Base-by-base conservation (phyloP, 2,329 filamentous ascomycete species). In the Colletotrichum theobromicola region DNA sequence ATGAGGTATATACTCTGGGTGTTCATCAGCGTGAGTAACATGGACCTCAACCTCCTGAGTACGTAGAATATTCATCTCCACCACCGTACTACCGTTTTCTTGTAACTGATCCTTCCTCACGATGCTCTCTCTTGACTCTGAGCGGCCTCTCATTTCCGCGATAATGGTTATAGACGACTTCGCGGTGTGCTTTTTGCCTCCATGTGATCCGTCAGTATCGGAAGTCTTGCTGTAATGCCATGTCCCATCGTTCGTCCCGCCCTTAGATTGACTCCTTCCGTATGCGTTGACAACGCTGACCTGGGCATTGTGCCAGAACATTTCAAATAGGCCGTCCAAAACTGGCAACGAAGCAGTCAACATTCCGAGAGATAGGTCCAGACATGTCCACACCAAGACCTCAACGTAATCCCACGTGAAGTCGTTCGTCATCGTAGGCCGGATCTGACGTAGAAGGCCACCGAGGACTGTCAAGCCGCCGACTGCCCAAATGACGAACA, bases 301-400 rank as follows among this genome's bases (percentile, higher is more conserved):
- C 28, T 70, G 69, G 13, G 50, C 35, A 34, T 42, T 24, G 8
- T 15, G 61, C 70, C 70, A 70, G 18, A 37, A 70, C 15, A 60
- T 70, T 4, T 73, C 70, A 26, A 73, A 8, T 26, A 70, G 12
- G 3, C 60, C 81, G 28, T 81, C 80, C 42, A 84, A 77, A 8
- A 83, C 79, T 3, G 83, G 83, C 3, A 84, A 79, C 4, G 81
- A 82, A 32, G 82, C 82, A 13, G 79, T 80, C 9, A 81, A 65
- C 21, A 81, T 78, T 26, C 81, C 82, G 18, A 84, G 79, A 21
- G 79, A 78, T 1, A 84, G 75, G 26, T 84, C 83, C 21, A 83
- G 62, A 7, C 80, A 75, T 3, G 79, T 80, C 82, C 82, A 84
- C 8, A 79, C 70, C 35, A 80, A 75, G 9, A 81, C 75, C 12